A percentile compares a stretch with the other conserved stretches of the same genome.
Evolutionary conservation across 208 protist species (phyloP).

Genomic region (Leishmania turanica): DNA sequence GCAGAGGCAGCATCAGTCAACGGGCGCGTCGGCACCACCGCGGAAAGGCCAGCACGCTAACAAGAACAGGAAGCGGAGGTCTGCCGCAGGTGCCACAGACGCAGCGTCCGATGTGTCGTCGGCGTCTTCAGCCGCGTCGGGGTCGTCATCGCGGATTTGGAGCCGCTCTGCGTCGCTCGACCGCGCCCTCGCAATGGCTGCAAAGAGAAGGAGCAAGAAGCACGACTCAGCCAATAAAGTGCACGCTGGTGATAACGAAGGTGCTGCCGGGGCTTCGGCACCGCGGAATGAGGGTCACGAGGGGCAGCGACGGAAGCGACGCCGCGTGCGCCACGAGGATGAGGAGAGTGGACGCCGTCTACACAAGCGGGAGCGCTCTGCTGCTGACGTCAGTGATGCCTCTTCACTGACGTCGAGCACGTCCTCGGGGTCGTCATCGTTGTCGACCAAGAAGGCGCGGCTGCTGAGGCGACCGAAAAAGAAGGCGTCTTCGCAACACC

Average conservation of each 20-base stretch:
- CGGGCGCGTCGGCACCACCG: background rate
- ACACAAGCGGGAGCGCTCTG: background rate
- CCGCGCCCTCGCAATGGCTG: background rate
- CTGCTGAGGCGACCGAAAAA: no score
- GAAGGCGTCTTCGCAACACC: background rate
- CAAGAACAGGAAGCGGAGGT: background rate
- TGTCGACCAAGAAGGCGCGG: background rate
- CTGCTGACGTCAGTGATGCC: background rate
- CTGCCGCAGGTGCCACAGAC: no score
- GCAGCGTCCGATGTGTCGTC: background rate
- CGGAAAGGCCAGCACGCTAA: background rate
- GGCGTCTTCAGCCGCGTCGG: conserved; percentile 4
- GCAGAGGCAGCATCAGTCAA: background rate
- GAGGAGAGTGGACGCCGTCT: background rate
- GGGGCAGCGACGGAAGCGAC: background rate
- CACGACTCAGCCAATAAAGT: background rate
- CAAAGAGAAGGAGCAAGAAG: background rate
- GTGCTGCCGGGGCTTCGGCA: background rate
- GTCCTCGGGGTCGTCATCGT: background rate
- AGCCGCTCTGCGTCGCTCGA: conserved; percentile 17
- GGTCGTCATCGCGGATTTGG: conserved; percentile 1
- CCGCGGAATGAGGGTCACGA: background rate
- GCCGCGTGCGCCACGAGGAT: conserved; percentile 7
- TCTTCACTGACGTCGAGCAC: background rate
- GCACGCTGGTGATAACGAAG: background rate